A percentile compares a stretch with the other conserved stretches of the same genome.
Conservation (phyloP, 2,329 filamentous ascomycete species). For the Ophiocordyceps camponoti-floridani region DNA sequence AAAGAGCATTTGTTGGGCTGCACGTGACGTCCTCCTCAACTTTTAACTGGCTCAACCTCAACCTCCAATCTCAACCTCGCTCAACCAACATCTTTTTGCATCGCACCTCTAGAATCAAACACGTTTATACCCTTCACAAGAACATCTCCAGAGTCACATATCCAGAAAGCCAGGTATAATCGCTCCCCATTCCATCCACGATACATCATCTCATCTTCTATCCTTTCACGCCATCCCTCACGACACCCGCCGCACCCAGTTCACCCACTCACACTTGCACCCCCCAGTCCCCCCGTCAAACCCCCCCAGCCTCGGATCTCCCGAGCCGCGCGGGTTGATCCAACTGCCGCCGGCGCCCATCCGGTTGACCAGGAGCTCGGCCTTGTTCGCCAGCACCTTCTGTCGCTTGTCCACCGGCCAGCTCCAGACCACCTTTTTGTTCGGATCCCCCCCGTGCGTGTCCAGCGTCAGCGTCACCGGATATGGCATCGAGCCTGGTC, state of each 20-base stretch:
- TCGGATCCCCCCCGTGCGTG: constrained; percentile 39
- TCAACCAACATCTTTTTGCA: background rate
- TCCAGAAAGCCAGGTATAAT: background rate
- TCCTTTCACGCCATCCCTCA: background rate
- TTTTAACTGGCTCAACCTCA: background rate
- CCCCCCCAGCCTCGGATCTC: constrained; percentile 32
- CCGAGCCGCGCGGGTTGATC: constrained; percentile 30
- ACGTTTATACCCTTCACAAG: background rate
- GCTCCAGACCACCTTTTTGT: constrained; percentile 34
- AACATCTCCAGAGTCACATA: background rate
- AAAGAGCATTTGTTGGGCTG: no score
- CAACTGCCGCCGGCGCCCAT: constrained; percentile 30
- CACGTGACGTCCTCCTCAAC: no score
- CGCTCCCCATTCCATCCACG: background rate
- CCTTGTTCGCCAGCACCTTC: constrained; percentile 23
- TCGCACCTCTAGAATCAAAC: no score
- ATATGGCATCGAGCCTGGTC: constrained; percentile 44
- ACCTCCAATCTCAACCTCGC: background rate
- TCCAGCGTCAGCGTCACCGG: constrained; percentile 43
- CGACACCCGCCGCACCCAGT: constrained; percentile 17
- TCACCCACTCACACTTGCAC: constrained; percentile 43
- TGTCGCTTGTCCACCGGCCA: constrained; percentile 30
- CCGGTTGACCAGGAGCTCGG: constrained; percentile 28
- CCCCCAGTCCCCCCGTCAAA: constrained; percentile 46
- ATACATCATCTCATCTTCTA: background rate